Evolutionary conservation across 164 flowering plant genomes (phyloP), one percentile per base, ranked within the genome.

Genomic region (Magnolia kwangsiensis): DNA sequence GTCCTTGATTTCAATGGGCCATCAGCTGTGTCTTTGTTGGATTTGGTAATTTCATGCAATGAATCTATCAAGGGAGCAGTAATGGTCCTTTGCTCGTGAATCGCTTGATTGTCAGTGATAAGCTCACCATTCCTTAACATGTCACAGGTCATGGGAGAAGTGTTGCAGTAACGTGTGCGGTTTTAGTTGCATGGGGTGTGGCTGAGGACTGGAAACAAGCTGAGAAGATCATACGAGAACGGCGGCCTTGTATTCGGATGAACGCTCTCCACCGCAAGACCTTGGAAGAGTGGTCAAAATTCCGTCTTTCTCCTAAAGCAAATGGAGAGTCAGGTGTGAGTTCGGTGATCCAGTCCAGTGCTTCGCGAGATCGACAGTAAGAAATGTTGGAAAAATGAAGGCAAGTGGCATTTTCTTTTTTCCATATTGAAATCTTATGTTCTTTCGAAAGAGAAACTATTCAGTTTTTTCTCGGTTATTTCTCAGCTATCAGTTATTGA

Each of bases 61-160:
- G 45, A 37, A 37, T 37, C 45, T 37, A 37, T 37, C 45, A 37
- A 2, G 45, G 45, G 45, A 37, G 45, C 45, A 37, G 45, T 37
- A 37, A 37, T 37, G 7, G 45, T 37, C 45, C 37, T 2, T 31
- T 31, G 37, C 37, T 4, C 7, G 45, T 37, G 45, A 37, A 37
- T 5, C 0, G 45, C 45, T 37, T 37, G 45, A 37, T 37, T 37
- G 45, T 37, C 7, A 37, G 13, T 37, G 45, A 37, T 37, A 72
- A 51, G 61, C 61, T 29, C 27, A 55, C 23, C 27, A 19, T 51
- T 24, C 50, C n/a, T n/a, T n/a, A 9, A 20, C 20, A 8, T 65
- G 50, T 9, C 76, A 51, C 37, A 93, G 98, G 98, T 75, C 98
- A 93, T 86, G 98, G 99, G 58, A 87, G 99, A 87, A 95, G 99